A percentile compares a stretch with the other conserved stretches of the same genome.
phyloP scores from a whole-genome alignment of 805 yeast genomes.

The Priceomyces melissophilus region DNA sequence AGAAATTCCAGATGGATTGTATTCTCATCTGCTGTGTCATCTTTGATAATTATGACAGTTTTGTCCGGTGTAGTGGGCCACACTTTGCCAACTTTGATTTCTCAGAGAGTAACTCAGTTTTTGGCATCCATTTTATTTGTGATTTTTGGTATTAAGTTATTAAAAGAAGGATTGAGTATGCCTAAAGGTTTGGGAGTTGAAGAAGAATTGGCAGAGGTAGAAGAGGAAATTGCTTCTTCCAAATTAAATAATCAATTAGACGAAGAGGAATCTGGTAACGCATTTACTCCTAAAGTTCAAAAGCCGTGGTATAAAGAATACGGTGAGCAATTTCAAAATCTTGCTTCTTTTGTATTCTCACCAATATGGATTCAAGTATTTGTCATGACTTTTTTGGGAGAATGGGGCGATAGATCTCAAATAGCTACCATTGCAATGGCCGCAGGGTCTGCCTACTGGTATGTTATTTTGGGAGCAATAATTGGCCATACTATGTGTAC shows the following conservation, averaged over 20 bases:
- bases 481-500: slow-evolving; percentile 89
- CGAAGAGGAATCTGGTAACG: slow-evolving; percentile 57
- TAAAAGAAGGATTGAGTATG: slow-evolving; percentile 82
- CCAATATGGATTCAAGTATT: slow-evolving; percentile 95
- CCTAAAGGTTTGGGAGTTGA: slow-evolving; percentile 80
- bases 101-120: slow-evolving; percentile 75
- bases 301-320: slow-evolving; percentile 25
- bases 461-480: slow-evolving; percentile 83
- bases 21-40: slow-evolving; percentile 82
- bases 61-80: slow-evolving; percentile 91
- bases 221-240: slow-evolving; percentile 77
- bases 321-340: slow-evolving; percentile 45
- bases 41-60: slow-evolving; percentile 86
- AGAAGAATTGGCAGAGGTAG: slow-evolving; percentile 95
- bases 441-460: slow-evolving; percentile 90
- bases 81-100: slow-evolving; percentile 78
- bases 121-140: slow-evolving; percentile 79
- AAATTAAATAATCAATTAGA: slow-evolving; percentile 51
- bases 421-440: slow-evolving; percentile 98
- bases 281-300: slow-evolving; percentile 9
- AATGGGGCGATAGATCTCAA: slow-evolving; percentile 99
- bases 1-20: slow-evolving; percentile 79
- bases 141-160: slow-evolving; percentile 73
- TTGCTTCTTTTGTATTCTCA: slow-evolving; percentile 64
- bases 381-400: slow-evolving; percentile 93